Base-by-base conservation (phyloP, 352 stramenopile species). In the Pelagophyceae sp. region DNA sequence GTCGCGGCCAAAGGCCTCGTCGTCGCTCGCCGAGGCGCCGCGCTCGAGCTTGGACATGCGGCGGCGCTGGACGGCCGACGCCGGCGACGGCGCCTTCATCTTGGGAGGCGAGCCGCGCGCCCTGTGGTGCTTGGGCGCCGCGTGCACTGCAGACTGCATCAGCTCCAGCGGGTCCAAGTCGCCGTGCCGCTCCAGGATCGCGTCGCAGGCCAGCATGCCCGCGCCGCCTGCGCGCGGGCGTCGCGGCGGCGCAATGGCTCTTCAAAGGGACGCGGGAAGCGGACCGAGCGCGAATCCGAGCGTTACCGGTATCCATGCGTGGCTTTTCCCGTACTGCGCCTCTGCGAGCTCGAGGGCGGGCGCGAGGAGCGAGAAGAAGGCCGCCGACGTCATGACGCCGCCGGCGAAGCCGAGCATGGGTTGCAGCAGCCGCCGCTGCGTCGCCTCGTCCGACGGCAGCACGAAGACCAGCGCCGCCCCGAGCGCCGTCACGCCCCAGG, bases 371-470 rank as follows among this genome's bases (percentile, higher is more conserved):
- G 89, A 94, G 90, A 90, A 94, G 79, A 94, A 95, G 15, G 88
- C 93, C 33, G 91, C 91, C 11, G 91, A 90, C 17, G 95, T 83
- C 91, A 95, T 95, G 29, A 95, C 90, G 31, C 91, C 91, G 6
- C 86, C 90, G 0, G 91, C 90, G 81, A 95, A 94, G n/a, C 90
- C 90, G 83, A 83, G 71, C 38, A 70, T 76, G 27, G 69, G 64
- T 6, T 80, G 29, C 20, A 83, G 58, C 0, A 83, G 11, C 37
- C 82, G 75, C 29, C 79, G 50, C 54, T 82, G 75, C 25, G 65
- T 54, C 3, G 25, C 25, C 54, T 82, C 78, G 50, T 76, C 72
- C 38, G 78, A 32, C 15, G 77, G 80, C 38, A 83, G 63, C 15
- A 82, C 23, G 32, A 83, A 80, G 29, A 83, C 80, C 5, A 84